A percentile compares a stretch with the other conserved stretches of the same genome.
These are phyloP conservation scores for Ustilago trichophora DNA, from an alignment of 1,284 basidiomycete species.

Conservation along the genomic window DNA sequence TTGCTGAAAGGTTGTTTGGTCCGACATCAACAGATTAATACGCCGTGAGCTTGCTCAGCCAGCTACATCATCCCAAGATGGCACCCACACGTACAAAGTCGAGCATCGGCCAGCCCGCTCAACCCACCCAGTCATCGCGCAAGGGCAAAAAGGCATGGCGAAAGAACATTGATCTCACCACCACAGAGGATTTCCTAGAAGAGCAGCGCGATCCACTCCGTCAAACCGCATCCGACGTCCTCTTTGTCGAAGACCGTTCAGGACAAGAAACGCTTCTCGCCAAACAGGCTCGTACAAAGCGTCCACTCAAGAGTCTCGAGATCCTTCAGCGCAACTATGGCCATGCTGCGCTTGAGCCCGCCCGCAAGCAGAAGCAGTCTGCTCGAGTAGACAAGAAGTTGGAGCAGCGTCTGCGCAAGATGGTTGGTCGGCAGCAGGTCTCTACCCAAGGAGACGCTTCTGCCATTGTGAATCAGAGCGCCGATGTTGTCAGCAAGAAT, in stretches of 20 bases:
- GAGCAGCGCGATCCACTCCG: conserved; percentile 49
- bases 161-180: conserved; percentile 73
- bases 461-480: conserved; percentile 11
- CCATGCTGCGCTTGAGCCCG: conserved; percentile 71
- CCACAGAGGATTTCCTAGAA: conserved; percentile 54
- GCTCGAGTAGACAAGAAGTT: conserved; percentile 46
- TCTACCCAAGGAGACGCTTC: conserved; percentile 16
- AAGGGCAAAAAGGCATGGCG: conserved; percentile 92
- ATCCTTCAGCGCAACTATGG: conserved; percentile 85
- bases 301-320: conserved; percentile 78
- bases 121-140: conserved; percentile 75
- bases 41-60: too few relatives aligned
- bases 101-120: conserved; percentile 40
- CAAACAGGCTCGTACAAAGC: conserved; percentile 64
- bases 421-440: conserved; percentile 34
- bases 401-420: conserved; percentile 39
- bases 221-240: conserved; percentile 25
- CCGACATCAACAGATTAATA: too few relatives aligned
- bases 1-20: too few relatives aligned
- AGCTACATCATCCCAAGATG: conserved; percentile 9
- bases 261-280: conserved; percentile 59
- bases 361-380: conserved; percentile 64
- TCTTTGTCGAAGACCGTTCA: conserved; percentile 68
- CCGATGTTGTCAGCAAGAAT: conserved; percentile 25
- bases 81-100: conserved; percentile 31